phyloP scores from a whole-genome alignment of 371 early-diverging fungal genomes.

The Mortierella sp. region DNA sequence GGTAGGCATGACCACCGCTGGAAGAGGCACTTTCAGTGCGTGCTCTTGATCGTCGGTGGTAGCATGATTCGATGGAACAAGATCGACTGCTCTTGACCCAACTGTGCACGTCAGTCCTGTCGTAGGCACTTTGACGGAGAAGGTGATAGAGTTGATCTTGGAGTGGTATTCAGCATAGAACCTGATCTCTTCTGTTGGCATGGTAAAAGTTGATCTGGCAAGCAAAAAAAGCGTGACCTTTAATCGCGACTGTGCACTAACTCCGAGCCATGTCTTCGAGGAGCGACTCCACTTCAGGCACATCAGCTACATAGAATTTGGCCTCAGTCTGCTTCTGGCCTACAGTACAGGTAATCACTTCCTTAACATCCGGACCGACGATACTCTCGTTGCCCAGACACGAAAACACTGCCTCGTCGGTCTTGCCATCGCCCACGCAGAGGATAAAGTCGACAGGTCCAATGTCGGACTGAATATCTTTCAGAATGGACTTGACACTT shows the following conservation, averaged over 20 bases:
- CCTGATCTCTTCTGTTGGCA: slow-evolving; percentile 15
- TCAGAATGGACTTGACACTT: slow-evolving; percentile 88
- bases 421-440: slow-evolving; percentile 93
- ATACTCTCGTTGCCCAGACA: slow-evolving; percentile 68
- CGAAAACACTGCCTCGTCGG: slow-evolving; percentile 89
- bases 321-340: slow-evolving; percentile 98
- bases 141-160: slow-evolving; percentile 51
- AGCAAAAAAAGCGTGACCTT: too few relatives aligned
- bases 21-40: slow-evolving; percentile 12
- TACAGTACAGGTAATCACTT: slow-evolving; percentile 87
- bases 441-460: slow-evolving; percentile 76
- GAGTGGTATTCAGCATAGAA: slow-evolving; percentile 50
- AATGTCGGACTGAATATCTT: slow-evolving; percentile 67
- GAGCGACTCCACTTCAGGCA: slow-evolving; percentile 70
- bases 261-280: slow-evolving; percentile 60
- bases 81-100: slow-evolving; percentile 30
- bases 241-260: not conserved
- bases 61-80: slow-evolving; percentile 17
- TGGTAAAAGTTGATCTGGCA: not conserved
- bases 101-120: slow-evolving; percentile 39
- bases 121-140: slow-evolving; percentile 30
- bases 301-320: slow-evolving; percentile 81
- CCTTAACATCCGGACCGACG: slow-evolving; percentile 58
- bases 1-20: slow-evolving; percentile 37
- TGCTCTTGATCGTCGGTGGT: not conserved